These are phyloP conservation scores for Barnettozyma californica DNA, from an alignment of 805 yeast genomes.

Conservation along the genomic window DNA sequence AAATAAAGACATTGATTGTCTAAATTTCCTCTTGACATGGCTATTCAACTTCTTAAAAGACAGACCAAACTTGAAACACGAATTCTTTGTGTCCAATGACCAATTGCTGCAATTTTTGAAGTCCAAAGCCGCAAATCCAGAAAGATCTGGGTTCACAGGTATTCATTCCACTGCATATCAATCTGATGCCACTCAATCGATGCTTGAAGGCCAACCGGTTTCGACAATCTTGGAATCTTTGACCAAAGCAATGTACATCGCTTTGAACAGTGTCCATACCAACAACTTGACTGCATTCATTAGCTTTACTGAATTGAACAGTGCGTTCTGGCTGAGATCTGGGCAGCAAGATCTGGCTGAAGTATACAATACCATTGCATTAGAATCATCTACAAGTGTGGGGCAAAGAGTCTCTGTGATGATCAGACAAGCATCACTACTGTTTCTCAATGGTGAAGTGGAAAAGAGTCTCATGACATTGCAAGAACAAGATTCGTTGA, in stretches of 20 bases:
- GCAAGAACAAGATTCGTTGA: conserved; percentile 27
- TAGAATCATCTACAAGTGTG: conserved; percentile 32
- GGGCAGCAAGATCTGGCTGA: conserved; percentile 45
- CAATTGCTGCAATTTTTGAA: conserved; percentile 57
- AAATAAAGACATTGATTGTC: conserved; percentile 53
- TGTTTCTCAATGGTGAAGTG: conserved; percentile 35
- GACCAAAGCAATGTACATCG: conserved; percentile 49
- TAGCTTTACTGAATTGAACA: conserved; percentile 40
- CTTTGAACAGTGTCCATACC: conserved; percentile 40
- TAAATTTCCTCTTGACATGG: conserved; percentile 27
- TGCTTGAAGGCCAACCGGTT: conserved; percentile 47
- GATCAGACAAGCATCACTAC: conserved; percentile 35
- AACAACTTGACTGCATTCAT: conserved; percentile 29
- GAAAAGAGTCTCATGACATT: conserved; percentile 35
- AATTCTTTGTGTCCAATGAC: conserved; percentile 51
- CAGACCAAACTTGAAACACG: conserved; percentile 52
- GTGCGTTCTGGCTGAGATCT: conserved; percentile 46
- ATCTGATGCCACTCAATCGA: conserved; percentile 52
- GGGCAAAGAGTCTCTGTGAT: conserved; percentile 36
- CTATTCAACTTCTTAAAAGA: conserved; percentile 44
- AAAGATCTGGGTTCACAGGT: conserved; percentile 14
- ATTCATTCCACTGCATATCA: conserved; percentile 57
- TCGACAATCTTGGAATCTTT: conserved; percentile 47
- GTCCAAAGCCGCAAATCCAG: conserved; percentile 24
- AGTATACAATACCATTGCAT: conserved; percentile 42